Conservation (phyloP, 73 alveolate species). For the Diophrys appendiculata region DNA sequence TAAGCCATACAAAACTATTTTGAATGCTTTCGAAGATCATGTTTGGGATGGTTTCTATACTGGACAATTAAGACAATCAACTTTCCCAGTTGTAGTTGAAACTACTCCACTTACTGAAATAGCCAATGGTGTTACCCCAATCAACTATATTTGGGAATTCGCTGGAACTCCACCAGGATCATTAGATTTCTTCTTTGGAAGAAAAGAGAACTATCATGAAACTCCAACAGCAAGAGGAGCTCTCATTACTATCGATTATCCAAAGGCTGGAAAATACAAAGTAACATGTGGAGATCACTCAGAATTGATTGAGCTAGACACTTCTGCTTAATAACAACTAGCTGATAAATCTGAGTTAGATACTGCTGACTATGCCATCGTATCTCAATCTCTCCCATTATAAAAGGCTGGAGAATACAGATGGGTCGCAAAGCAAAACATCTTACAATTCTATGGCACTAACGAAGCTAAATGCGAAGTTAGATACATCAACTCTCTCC, state of each 20-base stretch:
- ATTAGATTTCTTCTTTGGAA: conserved; percentile 1
- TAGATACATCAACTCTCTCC: conserved; percentile 16
- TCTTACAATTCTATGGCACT: conserved; percentile 31
- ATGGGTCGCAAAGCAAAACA: conserved; percentile 29
- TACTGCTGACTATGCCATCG: neutral
- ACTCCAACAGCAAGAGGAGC: neutral
- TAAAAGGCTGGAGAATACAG: conserved; percentile 41
- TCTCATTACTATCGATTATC: conserved; percentile 19
- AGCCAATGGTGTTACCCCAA: conserved; percentile 6
- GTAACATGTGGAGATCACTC: conserved; percentile 6
- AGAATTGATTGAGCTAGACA: neutral
- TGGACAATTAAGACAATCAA: conserved; percentile 33
- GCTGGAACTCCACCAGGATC: conserved; percentile 41
- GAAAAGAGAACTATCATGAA: neutral
- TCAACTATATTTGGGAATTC: neutral
- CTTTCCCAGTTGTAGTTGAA: conserved; percentile 42
- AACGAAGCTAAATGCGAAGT: conserved; percentile 17
- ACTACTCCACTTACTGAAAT: conserved; percentile 11
- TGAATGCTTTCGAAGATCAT: conserved; percentile 34
- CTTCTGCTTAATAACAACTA: neutral
- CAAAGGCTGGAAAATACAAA: conserved; percentile 27
- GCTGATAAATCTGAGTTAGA: neutral
- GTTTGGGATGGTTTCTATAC: conserved; percentile 56
- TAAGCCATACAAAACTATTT: neutral
- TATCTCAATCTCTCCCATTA: neutral